Conservation (phyloP, 2,329 filamentous ascomycete genomes). For the Ophiostoma novo-ulmi region DNA sequence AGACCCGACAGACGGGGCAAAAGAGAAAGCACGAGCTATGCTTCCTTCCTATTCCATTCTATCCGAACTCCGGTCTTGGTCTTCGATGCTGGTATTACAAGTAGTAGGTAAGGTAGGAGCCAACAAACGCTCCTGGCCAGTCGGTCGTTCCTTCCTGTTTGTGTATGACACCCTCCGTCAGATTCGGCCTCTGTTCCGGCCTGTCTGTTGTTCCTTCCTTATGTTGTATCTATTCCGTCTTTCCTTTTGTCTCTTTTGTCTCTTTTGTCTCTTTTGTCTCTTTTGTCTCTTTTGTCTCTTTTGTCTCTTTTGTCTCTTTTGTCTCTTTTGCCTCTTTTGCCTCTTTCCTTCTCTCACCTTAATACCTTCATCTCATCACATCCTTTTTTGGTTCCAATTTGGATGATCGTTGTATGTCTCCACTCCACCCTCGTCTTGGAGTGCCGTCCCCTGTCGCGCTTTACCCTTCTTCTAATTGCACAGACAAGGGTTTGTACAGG, state of each 20-base stretch:
- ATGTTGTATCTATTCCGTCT: too few species aligned
- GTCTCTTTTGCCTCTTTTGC: neutral
- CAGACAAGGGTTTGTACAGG: slow-evolving; percentile 16
- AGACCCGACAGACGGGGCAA: neutral
- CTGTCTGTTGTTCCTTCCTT: slow-evolving; percentile 9
- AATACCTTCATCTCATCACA: slow-evolving; percentile 17
- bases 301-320: neutral
- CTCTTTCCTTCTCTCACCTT: neutral
- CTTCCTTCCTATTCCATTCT: neutral
- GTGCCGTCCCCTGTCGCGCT: slow-evolving; percentile 18
- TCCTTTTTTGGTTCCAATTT: slow-evolving; percentile 22
- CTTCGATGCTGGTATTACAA: too few species aligned
- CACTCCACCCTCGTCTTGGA: slow-evolving; percentile 20
- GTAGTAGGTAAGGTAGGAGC: neutral
- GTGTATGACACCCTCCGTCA: neutral
- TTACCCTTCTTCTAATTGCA: slow-evolving; percentile 20
- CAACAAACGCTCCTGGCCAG: neutral
- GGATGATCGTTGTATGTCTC: slow-evolving; percentile 21
- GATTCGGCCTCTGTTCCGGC: neutral
- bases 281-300: neutral
- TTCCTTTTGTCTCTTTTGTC: neutral
- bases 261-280: neutral
- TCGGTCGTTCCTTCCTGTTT: neutral
- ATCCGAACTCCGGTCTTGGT: neutral
- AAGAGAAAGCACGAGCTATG: neutral